Conservation (phyloP, 768 basidiomycete species). For the Leccinum longicurvipes region DNA sequence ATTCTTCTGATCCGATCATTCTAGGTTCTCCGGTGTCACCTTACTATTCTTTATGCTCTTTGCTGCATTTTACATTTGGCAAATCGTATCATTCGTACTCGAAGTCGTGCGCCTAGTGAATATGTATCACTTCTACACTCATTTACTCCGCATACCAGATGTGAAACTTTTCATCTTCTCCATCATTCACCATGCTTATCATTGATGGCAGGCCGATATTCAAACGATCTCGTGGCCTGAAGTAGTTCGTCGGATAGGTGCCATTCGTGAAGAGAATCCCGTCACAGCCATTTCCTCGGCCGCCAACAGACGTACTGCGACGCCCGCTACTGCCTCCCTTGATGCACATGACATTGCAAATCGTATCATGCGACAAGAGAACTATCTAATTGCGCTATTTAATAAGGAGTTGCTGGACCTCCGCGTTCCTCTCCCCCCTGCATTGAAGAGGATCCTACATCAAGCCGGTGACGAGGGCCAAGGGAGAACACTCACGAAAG, state of each 20-base stretch:
- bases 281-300: slow-evolving; percentile 80
- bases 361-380: slow-evolving; percentile 96
- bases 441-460: slow-evolving; percentile 50
- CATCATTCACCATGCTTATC: slow-evolving; percentile 9
- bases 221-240: slow-evolving; percentile 97
- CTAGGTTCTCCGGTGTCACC: slow-evolving; percentile 81
- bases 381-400: slow-evolving; percentile 96
- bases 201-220: slow-evolving; percentile 76
- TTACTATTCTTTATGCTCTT: slow-evolving; percentile 83
- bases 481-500: slow-evolving; percentile 79
- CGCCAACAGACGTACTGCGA: slow-evolving; percentile 45
- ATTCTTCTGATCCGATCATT: slow-evolving; percentile 14
- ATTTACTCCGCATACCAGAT: slow-evolving; percentile 92
- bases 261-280: slow-evolving; percentile 91
- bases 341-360: slow-evolving; percentile 99
- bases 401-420: slow-evolving; percentile 95
- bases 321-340: slow-evolving; percentile 77
- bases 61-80: slow-evolving; percentile 85
- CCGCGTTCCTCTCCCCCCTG: slow-evolving; percentile 69
- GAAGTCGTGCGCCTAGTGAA: slow-evolving; percentile 78
- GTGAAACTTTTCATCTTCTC: slow-evolving; percentile 42
- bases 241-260: slow-evolving; percentile 84
- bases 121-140: slow-evolving; percentile 95
- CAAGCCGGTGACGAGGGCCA: slow-evolving; percentile 52
- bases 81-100: slow-evolving; percentile 74